Evolutionary conservation across 192 early-diverging fungal species (phyloP).

Genomic region (Backusella circina): DNA sequence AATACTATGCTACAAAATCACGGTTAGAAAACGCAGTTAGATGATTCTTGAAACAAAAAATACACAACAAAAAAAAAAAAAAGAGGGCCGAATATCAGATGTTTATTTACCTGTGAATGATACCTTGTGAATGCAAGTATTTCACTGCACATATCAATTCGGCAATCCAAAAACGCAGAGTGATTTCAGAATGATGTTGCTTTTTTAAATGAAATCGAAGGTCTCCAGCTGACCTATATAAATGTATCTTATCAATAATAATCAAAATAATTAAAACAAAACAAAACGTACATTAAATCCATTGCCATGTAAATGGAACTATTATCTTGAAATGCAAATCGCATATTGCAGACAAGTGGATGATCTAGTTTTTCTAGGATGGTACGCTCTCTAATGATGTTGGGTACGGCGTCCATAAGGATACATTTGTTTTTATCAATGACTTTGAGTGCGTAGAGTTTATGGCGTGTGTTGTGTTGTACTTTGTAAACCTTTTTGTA

Average conservation of each 20-base stretch:
- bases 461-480: conserved; percentile 64
- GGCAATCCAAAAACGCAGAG: conserved; percentile 83
- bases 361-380: conserved; percentile 77
- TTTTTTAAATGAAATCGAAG: conserved; percentile 77
- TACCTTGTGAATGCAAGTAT: conserved; percentile 78
- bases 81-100: not conserved
- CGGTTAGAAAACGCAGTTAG: no score
- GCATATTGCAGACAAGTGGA: conserved; percentile 66
- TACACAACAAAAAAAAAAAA: not conserved
- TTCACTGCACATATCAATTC: conserved; percentile 79
- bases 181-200: conserved; percentile 68
- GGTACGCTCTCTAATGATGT: conserved; percentile 75
- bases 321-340: conserved; percentile 89
- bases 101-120: conserved; percentile 69
- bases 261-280: not conserved
- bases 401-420: conserved; percentile 78
- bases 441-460: conserved; percentile 81
- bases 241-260: not conserved
- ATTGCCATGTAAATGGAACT: conserved; percentile 87
- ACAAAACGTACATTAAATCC: conserved; percentile 67
- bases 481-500: conserved; percentile 68
- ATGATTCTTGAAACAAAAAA: no score
- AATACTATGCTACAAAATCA: no score
- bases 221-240: conserved; percentile 76
- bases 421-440: conserved; percentile 87